Base-by-base conservation (phyloP, 805 yeast species). In the Ogataea nakhonphanomensis region DNA sequence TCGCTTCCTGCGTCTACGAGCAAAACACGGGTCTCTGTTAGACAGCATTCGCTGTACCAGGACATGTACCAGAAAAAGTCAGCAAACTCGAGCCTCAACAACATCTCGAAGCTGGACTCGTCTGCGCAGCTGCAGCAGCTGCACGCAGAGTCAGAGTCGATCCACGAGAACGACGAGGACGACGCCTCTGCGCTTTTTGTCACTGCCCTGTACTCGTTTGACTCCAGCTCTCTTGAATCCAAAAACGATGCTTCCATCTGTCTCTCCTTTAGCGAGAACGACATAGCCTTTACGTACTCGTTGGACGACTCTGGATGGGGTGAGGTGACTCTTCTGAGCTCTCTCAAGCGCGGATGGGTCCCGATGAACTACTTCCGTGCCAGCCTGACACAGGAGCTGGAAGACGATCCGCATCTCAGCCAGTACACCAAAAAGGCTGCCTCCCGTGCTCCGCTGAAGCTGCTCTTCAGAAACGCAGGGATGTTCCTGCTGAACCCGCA, bases 241-340 rank as follows among this genome's bases (percentile, higher is more conserved):
- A 73, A 73, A 33, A 76, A 80, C 21, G 91, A 84, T 55, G 74
- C 81, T 6, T 74, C 86, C 0, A 80, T 84, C 30, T 85, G 95
- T 58, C 66, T 85, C 7, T 79, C 89, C 0, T 85, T 85, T 57
- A 74, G 75, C 15, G 77, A 76, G 46, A 74, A 76, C 46, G 93
- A 83, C 51, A 64, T 81, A 35, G 90, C 87, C 0, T 85, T 84
- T 59, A 85, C 85, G 4, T 89, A 84, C 53, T 75, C 84, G 7
- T 76, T 84, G 15, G 93, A 84, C 58, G 81, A 81, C 39, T 79
- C 88, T 14, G 95, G 93, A 0, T 85, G 95, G 95, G 91, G 90
- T 44, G 95, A 85, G 58, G 93, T 84, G 2, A 84, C 90, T 0
- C 55, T 84, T 27, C 62, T 84, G 7, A 79, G 77, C 41, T 68